phyloP scores from a whole-genome alignment of 495 filamentous ascomycete species.

The Tuber brumale region DNA sequence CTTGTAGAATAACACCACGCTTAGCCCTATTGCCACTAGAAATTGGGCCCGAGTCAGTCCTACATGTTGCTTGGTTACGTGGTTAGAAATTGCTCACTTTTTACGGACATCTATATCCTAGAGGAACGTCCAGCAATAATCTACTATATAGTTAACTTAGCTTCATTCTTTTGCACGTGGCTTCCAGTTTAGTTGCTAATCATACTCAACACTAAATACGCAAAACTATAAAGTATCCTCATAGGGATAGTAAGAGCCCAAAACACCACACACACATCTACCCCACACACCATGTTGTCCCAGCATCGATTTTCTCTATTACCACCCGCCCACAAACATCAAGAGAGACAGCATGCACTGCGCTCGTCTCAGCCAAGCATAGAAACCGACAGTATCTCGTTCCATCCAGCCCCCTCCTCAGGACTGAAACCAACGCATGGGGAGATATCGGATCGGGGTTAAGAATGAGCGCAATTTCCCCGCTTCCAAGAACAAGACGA shows the following conservation, averaged over 20 bases:
- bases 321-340: not conserved
- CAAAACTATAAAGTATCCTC: not conserved
- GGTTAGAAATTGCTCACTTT: not conserved
- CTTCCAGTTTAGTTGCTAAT: not conserved
- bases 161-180: not conserved
- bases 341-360: not conserved
- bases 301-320: not conserved
- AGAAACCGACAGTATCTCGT: not conserved
- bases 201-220: not conserved
- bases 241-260: not conserved
- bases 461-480: conserved; percentile 7
- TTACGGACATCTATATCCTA: not conserved
- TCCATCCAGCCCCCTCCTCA: not conserved
- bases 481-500: not conserved
- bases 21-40: not conserved
- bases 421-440: not conserved
- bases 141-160: not conserved
- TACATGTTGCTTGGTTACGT: not conserved
- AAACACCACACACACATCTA: not conserved
- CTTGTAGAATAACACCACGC: not conserved
- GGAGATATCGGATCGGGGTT: not conserved
- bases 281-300: not conserved
- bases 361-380: not conserved
- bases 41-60: not conserved
- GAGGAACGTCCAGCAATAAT: not conserved